Base-by-base conservation (phyloP, 495 filamentous ascomycete genomes). In the Penicillium taxi region DNA sequence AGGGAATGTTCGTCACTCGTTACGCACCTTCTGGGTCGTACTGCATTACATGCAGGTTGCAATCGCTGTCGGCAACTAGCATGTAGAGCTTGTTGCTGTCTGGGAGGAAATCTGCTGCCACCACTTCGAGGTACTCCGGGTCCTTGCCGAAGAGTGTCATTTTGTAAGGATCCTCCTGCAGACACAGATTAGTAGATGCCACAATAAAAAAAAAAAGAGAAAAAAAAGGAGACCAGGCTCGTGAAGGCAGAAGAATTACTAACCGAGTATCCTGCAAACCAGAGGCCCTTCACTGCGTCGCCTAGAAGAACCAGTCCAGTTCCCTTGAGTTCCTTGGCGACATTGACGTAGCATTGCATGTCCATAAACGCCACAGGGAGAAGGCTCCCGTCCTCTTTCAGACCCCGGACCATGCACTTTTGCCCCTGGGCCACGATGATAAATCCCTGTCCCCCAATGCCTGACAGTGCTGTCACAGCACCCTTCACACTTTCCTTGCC, bases 321-420 rank as follows among this genome's bases (percentile, higher is more conserved):
- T 1, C 82, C 79, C 16, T 74, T 74, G 24, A 96, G 69, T 45
- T 85, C 84, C 53, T 88, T 93, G 30, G 82, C 78, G 3, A 81
- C 73, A 2, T 75, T 85, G 20, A 94, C 83, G 57, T 90, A 89
- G 61, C 84, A 87, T 65, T 84, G 89, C 80, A 94, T 88, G 50
- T 99, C 91, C 78, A 99, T 84, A 50, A 99, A 99, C 1, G 91
- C 91, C 15, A 96, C 90, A 0, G 91, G 91, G 2, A 96, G 72
- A 28, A 96, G 70, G 3, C 78, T 83, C 2, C 85, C 83, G 48
- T 99, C 91, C 61, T 96, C 91, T 51, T 96, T 96, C 1, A 99
- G 69, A 24, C 91, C 91, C 32, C 91, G 71, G 2, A 99, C 87
- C 84, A 96, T 91, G 55, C 86, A 83, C 53, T 99, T 99, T 50